These are phyloP conservation scores for Pseudogymnoascus sp. DNA, from an alignment of 2,329 filamentous ascomycete genomes.

Conservation along the genomic window DNA sequence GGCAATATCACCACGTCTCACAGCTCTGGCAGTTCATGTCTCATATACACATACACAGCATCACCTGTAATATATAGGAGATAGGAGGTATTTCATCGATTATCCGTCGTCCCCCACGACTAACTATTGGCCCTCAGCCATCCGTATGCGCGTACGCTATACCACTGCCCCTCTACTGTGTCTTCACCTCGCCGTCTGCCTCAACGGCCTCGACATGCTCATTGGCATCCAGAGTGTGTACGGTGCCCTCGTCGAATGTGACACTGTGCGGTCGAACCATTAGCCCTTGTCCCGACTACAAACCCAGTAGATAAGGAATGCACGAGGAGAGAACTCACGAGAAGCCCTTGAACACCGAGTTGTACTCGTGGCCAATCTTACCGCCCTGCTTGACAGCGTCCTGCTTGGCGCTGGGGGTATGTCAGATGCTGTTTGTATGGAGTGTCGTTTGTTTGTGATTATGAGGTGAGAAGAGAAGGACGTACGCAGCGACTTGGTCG, in stretches of 20 bases:
- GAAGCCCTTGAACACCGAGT: slow-evolving; percentile 78
- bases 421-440: not conserved
- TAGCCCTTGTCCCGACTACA: not conserved
- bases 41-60: not conserved
- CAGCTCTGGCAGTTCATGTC: not conserved
- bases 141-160: not conserved
- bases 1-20: slow-evolving; percentile 3
- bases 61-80: not conserved
- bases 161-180: slow-evolving; percentile 47
- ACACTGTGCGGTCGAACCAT: slow-evolving; percentile 51
- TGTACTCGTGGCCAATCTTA: slow-evolving; percentile 73
- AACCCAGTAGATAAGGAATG: not conserved
- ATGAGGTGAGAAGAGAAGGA: not conserved
- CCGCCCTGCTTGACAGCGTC: slow-evolving; percentile 67
- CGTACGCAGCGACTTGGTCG: slow-evolving; percentile 61
- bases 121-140: not conserved
- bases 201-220: slow-evolving; percentile 70
- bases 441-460: not conserved
- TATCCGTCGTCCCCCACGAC: not conserved
- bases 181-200: slow-evolving; percentile 60
- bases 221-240: slow-evolving; percentile 57
- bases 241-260: slow-evolving; percentile 57
- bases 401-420: slow-evolving; percentile 59
- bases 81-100: not conserved
- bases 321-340: slow-evolving; percentile 52